These are phyloP conservation scores for Penicillium desertorum DNA, from an alignment of 495 filamentous ascomycete genomes.

Conservation along the genomic window DNA sequence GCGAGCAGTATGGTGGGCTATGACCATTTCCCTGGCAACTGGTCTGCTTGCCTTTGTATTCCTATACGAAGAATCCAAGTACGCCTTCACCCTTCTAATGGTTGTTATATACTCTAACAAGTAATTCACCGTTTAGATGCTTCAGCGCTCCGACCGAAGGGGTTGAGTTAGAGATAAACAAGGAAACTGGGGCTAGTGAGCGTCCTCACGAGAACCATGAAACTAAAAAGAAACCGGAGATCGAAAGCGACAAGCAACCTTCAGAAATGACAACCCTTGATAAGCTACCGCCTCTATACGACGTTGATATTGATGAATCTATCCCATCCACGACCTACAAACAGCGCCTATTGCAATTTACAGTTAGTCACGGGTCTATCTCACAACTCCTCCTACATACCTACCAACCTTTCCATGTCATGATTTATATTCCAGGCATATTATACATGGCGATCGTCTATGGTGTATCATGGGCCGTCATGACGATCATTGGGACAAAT, in stretches of 20 bases:
- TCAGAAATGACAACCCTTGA: too few species aligned
- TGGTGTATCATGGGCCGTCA: constrained; percentile 34
- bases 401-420: constrained; percentile 29
- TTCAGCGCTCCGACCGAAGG: too few species aligned
- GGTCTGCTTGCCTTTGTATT: constrained; percentile 34
- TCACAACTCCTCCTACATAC: constrained; percentile 22
- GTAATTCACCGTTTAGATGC: too few species aligned
- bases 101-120: too few species aligned
- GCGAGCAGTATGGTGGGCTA: constrained; percentile 47
- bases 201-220: too few species aligned
- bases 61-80: constrained; percentile 41
- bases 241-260: too few species aligned
- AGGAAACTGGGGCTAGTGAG: too few species aligned
- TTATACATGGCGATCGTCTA: constrained; percentile 37
- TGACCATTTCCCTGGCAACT: constrained; percentile 39
- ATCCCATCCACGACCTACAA: constrained; percentile 23
- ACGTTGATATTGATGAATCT: constrained; percentile 8
- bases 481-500: constrained; percentile 32
- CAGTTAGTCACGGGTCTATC: constrained; percentile 23
- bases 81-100: neutral
- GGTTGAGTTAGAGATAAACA: too few species aligned
- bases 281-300: too few species aligned
- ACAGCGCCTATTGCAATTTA: constrained; percentile 19
- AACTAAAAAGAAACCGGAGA: too few species aligned
- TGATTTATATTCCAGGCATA: constrained; percentile 34